Evolutionary conservation across 2,329 filamentous ascomycete species (phyloP), one percentile per base, ranked within the genome.

Genomic region (Colletotrichum lentis): DNA sequence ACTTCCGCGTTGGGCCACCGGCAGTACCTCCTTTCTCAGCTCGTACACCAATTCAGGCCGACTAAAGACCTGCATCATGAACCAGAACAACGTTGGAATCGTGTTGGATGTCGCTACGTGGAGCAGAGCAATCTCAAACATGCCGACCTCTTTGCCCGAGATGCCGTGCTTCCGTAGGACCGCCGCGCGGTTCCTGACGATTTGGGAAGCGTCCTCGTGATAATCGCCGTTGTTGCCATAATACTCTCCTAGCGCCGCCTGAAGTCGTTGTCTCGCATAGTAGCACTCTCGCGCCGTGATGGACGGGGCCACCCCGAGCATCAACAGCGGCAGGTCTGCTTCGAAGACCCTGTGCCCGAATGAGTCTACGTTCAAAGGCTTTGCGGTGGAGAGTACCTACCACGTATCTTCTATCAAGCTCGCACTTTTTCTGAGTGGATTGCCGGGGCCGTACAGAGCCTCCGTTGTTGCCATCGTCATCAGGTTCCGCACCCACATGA

Each of bases 371-470:
- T 5, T 11, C 20, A 18, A 24, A 2, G 12, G 1, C 10, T 3
- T 7, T 10, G 27, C 8, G 16, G 8, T 27, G 5, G 41, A 18
- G 5, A 14, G 6, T 1, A 67, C 65, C 49, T 69, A 76, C 76
- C 76, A 77, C 35, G 80, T 76, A 6, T 75, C 74, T 5, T 81
- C 72, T 2, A 79, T 60, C 8, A 82, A 65, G 10, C 69, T 69
- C 0, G 74, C 71, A 11, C 80, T 39, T 8, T 61, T 69, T n/a
- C 71, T 74, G 39, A 83, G 76, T 0, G 82, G 81, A 64, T 84
- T 82, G 1, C 78, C 66, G 0, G 79, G 76, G 1, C 83, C 83
- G 53, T 80, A 83, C 24, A 85, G 73, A 3, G 79, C 77, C 31
- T 76, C 69, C 10, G 76, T 75, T 0, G 79, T 81, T 6, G 80